These are phyloP conservation scores for Podospora conica DNA, from an alignment of 495 filamentous ascomycete species.

Conservation along the genomic window DNA sequence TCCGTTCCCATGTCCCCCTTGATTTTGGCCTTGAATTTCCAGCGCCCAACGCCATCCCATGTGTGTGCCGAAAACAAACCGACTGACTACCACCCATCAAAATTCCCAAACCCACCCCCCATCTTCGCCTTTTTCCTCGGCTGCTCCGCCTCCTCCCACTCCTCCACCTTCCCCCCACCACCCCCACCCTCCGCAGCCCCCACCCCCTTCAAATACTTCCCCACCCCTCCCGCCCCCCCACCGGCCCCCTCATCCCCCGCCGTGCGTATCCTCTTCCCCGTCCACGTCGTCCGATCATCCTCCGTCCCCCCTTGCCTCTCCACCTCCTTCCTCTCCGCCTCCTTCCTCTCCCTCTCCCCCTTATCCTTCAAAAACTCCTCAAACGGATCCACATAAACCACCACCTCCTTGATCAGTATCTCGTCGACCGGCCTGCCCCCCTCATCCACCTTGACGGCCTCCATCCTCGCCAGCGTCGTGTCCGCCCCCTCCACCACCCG, in stretches of 20 bases:
- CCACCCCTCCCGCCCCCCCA: constrained; percentile 49
- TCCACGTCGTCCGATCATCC: constrained; percentile 87
- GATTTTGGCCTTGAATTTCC: not conserved
- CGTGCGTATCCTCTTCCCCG: constrained; percentile 70
- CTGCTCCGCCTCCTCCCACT: constrained; percentile 50
- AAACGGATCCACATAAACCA: constrained; percentile 91
- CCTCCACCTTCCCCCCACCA: constrained; percentile 46
- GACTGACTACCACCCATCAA: constrained; percentile 62
- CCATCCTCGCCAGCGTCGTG: constrained; percentile 58
- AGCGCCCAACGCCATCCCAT: not conserved
- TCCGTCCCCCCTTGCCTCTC: constrained; percentile 51
- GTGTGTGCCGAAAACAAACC: not conserved
- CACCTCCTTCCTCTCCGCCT: constrained; percentile 48
- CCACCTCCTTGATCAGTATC: constrained; percentile 72
- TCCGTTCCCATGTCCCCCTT: not conserved
- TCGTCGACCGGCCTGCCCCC: constrained; percentile 67
- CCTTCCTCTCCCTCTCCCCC: constrained; percentile 42
- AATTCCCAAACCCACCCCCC: constrained; percentile 92
- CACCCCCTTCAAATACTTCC: constrained; percentile 60
- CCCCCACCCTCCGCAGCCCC: constrained; percentile 17
- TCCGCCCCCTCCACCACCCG: constrained; percentile 73
- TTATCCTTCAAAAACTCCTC: constrained; percentile 77
- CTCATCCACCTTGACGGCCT: constrained; percentile 61
- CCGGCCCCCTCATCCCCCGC: constrained; percentile 47
- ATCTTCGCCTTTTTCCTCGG: constrained; percentile 73